Conservation (phyloP, 2,329 filamentous ascomycete species). For the Sphaerulina vaccinii region DNA sequence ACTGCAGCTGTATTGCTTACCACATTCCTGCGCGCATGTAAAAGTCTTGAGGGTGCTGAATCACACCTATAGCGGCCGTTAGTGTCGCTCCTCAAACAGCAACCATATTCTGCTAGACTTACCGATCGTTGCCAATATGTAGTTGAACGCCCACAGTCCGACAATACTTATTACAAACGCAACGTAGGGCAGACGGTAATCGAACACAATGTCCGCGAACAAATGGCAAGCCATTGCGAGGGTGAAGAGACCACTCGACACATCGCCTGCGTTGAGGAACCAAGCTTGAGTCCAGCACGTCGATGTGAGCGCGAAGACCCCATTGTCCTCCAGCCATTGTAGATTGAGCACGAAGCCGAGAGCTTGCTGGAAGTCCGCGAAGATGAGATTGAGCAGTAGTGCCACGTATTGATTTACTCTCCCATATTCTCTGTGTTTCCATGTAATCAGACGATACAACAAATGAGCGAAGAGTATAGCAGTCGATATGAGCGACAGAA, state of each 20-base stretch:
- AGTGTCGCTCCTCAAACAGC: background rate
- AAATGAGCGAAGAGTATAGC: conserved; percentile 29
- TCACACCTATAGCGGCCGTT: conserved; percentile 38
- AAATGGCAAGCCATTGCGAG: conserved; percentile 64
- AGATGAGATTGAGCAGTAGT: conserved; percentile 65
- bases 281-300: conserved; percentile 65
- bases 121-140: conserved; percentile 53
- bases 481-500: conserved; percentile 28
- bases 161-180: conserved; percentile 53
- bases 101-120: background rate
- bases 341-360: conserved; percentile 63
- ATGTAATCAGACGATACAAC: conserved; percentile 30
- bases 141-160: conserved; percentile 58
- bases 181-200: conserved; percentile 52
- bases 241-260: conserved; percentile 66
- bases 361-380: conserved; percentile 66
- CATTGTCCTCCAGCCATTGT: conserved; percentile 56
- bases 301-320: conserved; percentile 53
- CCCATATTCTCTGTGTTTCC: conserved; percentile 21
- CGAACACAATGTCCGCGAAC: conserved; percentile 59
- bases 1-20: conserved; percentile 28
- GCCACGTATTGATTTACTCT: conserved; percentile 63
- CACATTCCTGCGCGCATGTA: conserved; percentile 65
- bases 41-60: conserved; percentile 45
- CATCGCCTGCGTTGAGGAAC: conserved; percentile 64